These are phyloP conservation scores for Psilocybe tampanensis DNA, from an alignment of 768 basidiomycete species.

Conservation along the genomic window DNA sequence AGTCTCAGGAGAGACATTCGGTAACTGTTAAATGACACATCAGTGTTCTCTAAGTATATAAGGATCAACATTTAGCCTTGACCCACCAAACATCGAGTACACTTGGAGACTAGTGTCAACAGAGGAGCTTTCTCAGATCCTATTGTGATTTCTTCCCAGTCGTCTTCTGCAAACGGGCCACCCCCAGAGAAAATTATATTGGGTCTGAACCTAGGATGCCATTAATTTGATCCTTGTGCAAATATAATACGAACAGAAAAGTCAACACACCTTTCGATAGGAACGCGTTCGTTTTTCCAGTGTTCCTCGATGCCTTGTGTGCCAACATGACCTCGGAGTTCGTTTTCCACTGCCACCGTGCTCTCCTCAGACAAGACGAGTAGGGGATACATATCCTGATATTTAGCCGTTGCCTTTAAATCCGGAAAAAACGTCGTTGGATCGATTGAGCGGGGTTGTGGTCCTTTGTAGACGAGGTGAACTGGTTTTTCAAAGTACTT, in stretches of 20 bases:
- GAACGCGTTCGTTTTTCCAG: constrained; percentile 54
- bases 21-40: constrained; percentile 47
- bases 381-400: constrained; percentile 75
- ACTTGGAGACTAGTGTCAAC: constrained; percentile 67
- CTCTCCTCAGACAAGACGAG: constrained; percentile 71
- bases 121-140: constrained; percentile 41
- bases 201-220: constrained; percentile 64
- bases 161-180: constrained; percentile 72
- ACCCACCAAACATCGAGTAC: constrained; percentile 72
- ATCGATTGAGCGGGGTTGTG: constrained; percentile 47
- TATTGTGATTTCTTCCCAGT: constrained; percentile 63
- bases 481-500: constrained; percentile 63
- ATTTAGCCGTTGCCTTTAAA: constrained; percentile 56
- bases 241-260: not conserved
- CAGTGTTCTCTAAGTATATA: not conserved
- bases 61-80: not conserved
- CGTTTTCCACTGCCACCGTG: constrained; percentile 50
- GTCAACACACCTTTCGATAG: constrained; percentile 57
- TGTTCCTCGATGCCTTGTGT: constrained; percentile 48
- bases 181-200: constrained; percentile 75
- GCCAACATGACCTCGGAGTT: constrained; percentile 48
- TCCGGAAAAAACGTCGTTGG: constrained; percentile 59
- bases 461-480: constrained; percentile 70
- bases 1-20: constrained; percentile 68
- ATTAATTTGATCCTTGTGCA: not conserved